These are phyloP conservation scores for Chlamydomonas sp. DNA, from an alignment of 139 green algal species.

Conservation along the genomic window DNA sequence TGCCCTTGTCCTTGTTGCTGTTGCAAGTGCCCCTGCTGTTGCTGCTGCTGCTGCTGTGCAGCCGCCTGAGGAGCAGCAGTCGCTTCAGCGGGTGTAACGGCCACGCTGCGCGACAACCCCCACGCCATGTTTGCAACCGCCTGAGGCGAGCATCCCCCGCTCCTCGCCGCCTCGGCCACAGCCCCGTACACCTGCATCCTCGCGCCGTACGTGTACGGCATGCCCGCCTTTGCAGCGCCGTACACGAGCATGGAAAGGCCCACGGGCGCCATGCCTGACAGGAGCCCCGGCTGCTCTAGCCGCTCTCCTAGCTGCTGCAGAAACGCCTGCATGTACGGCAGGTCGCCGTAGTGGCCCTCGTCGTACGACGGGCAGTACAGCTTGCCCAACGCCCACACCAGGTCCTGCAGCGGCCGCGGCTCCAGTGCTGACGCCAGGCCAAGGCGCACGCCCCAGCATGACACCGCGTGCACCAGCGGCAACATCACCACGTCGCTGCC, in stretches of 20 bases:
- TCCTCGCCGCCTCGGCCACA: background rate
- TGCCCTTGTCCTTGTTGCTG: too few relatives aligned
- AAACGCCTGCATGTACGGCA: background rate
- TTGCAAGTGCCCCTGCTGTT: background rate
- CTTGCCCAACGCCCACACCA: slow-evolving; percentile 29
- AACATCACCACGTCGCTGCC: background rate
- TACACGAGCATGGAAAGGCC: slow-evolving; percentile 38
- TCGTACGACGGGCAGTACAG: background rate
- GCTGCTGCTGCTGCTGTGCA: background rate
- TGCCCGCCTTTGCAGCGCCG: slow-evolving; percentile 1
- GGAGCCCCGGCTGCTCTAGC: slow-evolving; percentile 20
- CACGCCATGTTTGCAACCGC: slow-evolving; percentile 18
- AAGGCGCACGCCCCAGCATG: background rate
- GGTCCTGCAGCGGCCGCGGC: slow-evolving; percentile 11
- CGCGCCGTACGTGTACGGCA: background rate
- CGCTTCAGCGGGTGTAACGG: too few relatives aligned
- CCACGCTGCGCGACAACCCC: slow-evolving; percentile 5
- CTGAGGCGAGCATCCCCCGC: background rate
- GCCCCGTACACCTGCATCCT: background rate
- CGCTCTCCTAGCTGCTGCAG: background rate
- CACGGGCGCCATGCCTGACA: background rate
- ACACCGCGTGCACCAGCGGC: background rate
- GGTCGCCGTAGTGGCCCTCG: background rate
- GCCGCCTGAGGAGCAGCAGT: too few relatives aligned
- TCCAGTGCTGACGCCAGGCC: background rate